Conservation (phyloP, 352 stramenopile genomes). For the Blastocystis sp. region DNA sequence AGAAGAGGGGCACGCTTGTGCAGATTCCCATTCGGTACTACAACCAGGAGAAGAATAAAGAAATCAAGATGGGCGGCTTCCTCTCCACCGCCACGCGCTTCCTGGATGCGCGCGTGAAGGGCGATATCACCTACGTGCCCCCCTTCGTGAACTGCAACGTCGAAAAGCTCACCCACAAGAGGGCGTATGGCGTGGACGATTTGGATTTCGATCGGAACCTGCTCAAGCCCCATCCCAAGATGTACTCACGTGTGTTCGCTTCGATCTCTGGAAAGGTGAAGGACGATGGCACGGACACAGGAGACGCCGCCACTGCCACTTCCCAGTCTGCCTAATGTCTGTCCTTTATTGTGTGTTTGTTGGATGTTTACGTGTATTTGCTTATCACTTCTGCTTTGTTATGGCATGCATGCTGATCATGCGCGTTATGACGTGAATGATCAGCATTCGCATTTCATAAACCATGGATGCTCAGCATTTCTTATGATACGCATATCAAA, state of each 20-base stretch:
- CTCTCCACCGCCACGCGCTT: conserved; percentile 26
- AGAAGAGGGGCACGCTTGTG: conserved; percentile 11
- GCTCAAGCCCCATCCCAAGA: conserved; percentile 22
- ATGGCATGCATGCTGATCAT: too few species aligned
- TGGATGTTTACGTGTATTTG: neutral
- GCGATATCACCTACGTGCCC: conserved; percentile 39
- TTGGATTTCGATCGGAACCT: conserved; percentile 33
- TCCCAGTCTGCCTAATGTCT: neutral
- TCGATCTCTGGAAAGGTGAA: conserved; percentile 60
- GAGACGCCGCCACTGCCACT: neutral
- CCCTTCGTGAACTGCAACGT: conserved; percentile 52
- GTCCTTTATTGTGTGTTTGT: conserved; percentile 37
- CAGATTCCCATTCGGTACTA: conserved; percentile 63
- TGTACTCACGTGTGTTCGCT: conserved; percentile 33
- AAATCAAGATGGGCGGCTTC: conserved; percentile 60
- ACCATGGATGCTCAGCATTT: too few species aligned
- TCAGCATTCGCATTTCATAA: too few species aligned
- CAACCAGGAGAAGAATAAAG: conserved; percentile 39
- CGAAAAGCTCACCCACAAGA: conserved; percentile 19
- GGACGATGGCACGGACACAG: neutral
- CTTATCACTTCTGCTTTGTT: too few species aligned
- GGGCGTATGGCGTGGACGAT: conserved; percentile 12
- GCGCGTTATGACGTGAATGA: too few species aligned
- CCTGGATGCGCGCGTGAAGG: conserved; percentile 24
- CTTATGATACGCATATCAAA: neutral